Conservation (phyloP, 768 basidiomycete genomes). For the Lepiota brunneoincarnata region DNA sequence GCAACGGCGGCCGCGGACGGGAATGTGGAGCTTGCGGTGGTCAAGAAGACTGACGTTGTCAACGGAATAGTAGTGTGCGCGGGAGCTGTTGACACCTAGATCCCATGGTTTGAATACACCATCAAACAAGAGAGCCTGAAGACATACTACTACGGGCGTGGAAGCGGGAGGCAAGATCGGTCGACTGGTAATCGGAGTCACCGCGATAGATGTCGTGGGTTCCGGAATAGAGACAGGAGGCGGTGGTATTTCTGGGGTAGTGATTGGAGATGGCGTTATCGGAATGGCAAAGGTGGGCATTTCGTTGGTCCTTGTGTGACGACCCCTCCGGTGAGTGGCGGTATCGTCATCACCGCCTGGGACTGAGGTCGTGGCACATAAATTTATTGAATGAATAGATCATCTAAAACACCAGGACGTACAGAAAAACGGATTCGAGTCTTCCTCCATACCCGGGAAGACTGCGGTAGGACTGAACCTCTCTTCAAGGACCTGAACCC, state of each 20-base stretch:
- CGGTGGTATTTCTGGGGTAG: background rate
- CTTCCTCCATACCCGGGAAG: slow-evolving; percentile 4
- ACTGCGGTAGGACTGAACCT: slow-evolving; percentile 11
- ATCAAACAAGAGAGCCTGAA: no score
- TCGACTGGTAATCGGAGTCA: background rate
- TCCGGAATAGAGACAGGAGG: background rate
- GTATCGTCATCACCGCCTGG: background rate
- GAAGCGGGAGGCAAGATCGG: background rate
- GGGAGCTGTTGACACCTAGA: background rate
- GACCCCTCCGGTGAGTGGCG: no score
- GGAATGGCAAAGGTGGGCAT: background rate
- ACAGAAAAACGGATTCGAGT: background rate
- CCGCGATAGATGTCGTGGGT: background rate
- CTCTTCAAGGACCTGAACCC: slow-evolving; percentile 5
- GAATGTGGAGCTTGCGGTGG: background rate
- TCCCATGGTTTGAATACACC: background rate
- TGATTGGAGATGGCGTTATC: background rate
- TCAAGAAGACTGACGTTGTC: background rate
- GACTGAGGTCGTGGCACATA: background rate
- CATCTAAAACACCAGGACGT: background rate
- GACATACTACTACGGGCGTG: background rate
- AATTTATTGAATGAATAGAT: background rate
- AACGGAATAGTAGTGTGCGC: background rate
- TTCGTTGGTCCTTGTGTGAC: no score
- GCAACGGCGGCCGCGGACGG: background rate